phyloP scores from a whole-genome alignment of 2,329 filamentous ascomycete species.

The Nectriaceae sp. region DNA sequence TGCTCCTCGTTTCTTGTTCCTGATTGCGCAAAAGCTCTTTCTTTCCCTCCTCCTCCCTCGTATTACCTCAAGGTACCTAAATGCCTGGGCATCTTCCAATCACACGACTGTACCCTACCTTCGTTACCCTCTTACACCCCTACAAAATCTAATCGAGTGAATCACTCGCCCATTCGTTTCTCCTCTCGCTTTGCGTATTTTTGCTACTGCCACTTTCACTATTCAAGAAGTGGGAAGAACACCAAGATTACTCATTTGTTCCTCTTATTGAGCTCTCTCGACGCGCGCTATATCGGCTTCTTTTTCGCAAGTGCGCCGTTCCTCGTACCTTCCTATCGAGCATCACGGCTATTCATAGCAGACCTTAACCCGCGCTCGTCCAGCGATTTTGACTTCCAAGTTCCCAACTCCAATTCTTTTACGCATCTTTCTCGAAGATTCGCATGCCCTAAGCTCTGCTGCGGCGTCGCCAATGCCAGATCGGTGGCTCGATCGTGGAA shows the following conservation, averaged over 20 bases:
- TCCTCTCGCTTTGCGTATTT: conserved; percentile 1
- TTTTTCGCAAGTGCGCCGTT: background rate
- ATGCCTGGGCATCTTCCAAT: conserved; percentile 1
- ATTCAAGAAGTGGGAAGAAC: background rate
- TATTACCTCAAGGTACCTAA: background rate
- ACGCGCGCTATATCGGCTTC: background rate
- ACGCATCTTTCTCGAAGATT: conserved; percentile 5
- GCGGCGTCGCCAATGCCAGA: conserved; percentile 10
- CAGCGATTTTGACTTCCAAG: conserved; percentile 8
- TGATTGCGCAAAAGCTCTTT: background rate
- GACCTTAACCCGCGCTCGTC: conserved; percentile 3
- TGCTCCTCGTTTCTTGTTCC: background rate
- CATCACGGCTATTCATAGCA: conserved; percentile 20
- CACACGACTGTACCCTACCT: background rate
- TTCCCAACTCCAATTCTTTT: conserved; percentile 3
- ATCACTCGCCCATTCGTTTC: background rate
- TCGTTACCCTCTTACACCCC: background rate
- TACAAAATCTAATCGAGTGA: conserved; percentile 3
- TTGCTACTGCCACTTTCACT: background rate
- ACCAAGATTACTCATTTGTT: background rate
- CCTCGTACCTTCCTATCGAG: conserved; percentile 2
- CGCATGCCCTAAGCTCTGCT: conserved; percentile 13
- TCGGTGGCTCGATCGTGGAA: conserved; percentile 12
- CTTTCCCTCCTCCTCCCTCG: background rate
- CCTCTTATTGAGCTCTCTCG: background rate